Conservation (phyloP, 768 basidiomycete genomes). For the Porphyrellus cyaneotinctus region DNA sequence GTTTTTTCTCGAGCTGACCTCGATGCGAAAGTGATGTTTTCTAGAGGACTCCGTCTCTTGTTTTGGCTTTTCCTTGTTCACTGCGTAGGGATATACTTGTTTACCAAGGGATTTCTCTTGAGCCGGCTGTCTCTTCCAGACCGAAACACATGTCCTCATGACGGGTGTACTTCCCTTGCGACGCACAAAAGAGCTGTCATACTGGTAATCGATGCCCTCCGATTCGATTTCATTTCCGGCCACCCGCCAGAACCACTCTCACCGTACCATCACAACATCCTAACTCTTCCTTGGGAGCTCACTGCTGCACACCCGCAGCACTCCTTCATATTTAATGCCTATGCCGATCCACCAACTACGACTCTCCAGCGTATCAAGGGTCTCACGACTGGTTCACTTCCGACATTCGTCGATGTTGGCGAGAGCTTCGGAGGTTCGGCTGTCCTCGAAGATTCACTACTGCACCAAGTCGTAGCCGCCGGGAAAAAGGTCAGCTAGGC, state of each 20-base stretch:
- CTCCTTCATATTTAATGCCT: conserved; percentile 85
- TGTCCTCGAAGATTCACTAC: conserved; percentile 83
- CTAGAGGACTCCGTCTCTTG: conserved; percentile 31
- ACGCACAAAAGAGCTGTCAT: conserved; percentile 80
- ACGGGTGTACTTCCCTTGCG: conserved; percentile 36
- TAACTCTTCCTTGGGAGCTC: conserved; percentile 75
- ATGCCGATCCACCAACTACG: conserved; percentile 92
- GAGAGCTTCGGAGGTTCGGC: conserved; percentile 86
- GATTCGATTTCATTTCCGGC: conserved; percentile 88
- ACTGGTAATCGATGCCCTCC: conserved; percentile 87
- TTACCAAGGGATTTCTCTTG: conserved; percentile 89
- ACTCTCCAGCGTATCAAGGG: conserved; percentile 95
- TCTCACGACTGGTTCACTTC: conserved; percentile 89
- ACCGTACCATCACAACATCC: conserved; percentile 73
- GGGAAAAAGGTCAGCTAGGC: conserved; percentile 50
- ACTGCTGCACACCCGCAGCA: conserved; percentile 57
- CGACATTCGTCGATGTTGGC: conserved; percentile 94
- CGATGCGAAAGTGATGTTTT: conserved; percentile 19
- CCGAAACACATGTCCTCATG: conserved; percentile 50
- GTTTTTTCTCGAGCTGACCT: background rate
- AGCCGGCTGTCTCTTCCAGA: conserved; percentile 47
- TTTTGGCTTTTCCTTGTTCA: conserved; percentile 67
- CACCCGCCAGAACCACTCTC: conserved; percentile 54
- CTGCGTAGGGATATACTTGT: conserved; percentile 77
- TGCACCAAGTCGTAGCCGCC: conserved; percentile 62